These are phyloP conservation scores for Yarrowia deformans DNA, from an alignment of 805 yeast species.

Conservation along the genomic window DNA sequence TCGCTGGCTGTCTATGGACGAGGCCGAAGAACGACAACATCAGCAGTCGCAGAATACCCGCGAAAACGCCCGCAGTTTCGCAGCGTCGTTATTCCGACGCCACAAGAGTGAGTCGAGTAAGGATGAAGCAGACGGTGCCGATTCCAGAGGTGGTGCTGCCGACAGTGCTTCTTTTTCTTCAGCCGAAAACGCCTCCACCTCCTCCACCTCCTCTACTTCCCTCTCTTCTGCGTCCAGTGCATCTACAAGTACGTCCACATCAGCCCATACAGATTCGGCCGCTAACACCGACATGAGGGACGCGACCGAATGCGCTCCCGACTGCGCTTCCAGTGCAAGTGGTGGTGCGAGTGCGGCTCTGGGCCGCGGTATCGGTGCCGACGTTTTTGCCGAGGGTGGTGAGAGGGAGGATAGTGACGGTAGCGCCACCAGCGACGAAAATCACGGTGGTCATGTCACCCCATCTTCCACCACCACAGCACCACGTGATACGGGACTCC, in stretches of 20 bases:
- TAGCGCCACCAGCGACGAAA: no score
- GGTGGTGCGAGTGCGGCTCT: not conserved
- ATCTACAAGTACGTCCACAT: not conserved
- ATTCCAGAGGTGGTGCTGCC: no score
- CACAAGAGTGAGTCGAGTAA: not conserved
- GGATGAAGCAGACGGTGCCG: no score
- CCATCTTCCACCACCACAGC: no score
- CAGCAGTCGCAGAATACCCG: constrained; percentile 2
- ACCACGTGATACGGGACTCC: not conserved
- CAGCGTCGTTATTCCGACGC: not conserved
- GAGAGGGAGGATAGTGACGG: no score
- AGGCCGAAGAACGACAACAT: constrained; percentile 4
- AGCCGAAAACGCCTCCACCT: no score
- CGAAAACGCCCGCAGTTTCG: not conserved
- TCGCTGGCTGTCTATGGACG: constrained; percentile 19
- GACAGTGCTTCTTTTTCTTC: no score
- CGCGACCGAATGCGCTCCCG: constrained; percentile 6
- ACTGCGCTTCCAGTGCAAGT: not conserved
- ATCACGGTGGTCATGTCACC: no score
- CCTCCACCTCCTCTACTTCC: no score
- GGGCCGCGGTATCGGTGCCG: not conserved
- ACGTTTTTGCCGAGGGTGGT: no score
- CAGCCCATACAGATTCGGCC: constrained; percentile 7
- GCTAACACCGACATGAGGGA: constrained; percentile 23
- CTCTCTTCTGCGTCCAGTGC: not conserved